A percentile compares a stretch with the other conserved stretches of the same genome.
Evolutionary conservation across 208 protist genomes (phyloP).

Genomic region (Acanthamoeba sp.): DNA sequence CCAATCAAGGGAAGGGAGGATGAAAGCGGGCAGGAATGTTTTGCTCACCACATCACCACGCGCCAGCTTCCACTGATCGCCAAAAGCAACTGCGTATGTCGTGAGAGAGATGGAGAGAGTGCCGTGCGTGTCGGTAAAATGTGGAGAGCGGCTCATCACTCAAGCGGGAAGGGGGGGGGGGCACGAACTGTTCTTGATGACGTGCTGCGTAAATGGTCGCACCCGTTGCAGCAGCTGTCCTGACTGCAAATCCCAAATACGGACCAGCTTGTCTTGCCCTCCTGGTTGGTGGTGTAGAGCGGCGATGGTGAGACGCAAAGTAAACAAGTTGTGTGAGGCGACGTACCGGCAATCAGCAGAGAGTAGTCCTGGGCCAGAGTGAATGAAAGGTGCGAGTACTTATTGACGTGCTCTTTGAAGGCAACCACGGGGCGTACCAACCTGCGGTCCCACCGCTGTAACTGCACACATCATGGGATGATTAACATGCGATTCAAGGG

Average conservation of each 20-base stretch:
- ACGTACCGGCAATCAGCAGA: constrained; percentile 27
- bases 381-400: constrained; percentile 62
- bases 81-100: constrained; percentile 24
- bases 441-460: constrained; percentile 42
- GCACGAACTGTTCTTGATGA: constrained; percentile 8
- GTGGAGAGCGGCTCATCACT: too few relatives aligned
- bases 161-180: background rate
- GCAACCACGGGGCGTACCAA: background rate
- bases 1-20: constrained; percentile 42
- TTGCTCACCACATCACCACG: background rate
- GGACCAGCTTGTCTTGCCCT: constrained; percentile 27
- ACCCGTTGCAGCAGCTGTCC: constrained; percentile 32
- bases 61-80: constrained; percentile 31
- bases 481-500: background rate
- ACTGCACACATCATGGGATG: background rate
- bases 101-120: background rate
- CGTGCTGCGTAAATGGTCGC: background rate
- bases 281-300: background rate
- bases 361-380: constrained; percentile 52
- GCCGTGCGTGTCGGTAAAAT: too few relatives aligned
- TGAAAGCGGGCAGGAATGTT: background rate
- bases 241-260: background rate
- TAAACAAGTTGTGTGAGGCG: background rate
- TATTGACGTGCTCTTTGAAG: constrained; percentile 22
- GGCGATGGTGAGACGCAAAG: background rate